Evolutionary conservation across 805 yeast genomes (phyloP), one percentile per base, ranked within the genome.

Genomic region (Ogataea pignaliae): DNA sequence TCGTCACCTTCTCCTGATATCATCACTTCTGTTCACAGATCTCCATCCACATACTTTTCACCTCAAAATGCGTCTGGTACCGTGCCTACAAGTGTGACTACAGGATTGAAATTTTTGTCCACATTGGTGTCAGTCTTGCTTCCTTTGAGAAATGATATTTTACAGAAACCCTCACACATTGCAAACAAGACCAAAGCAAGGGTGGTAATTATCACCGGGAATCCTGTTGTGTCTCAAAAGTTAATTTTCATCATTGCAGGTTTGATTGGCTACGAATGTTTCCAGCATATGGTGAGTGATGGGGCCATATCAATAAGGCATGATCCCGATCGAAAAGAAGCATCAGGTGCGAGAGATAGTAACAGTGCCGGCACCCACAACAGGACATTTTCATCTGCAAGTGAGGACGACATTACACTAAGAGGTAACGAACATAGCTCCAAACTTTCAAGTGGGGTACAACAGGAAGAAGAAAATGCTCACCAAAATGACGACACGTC

Each of bases 171-270:
- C 1, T 50, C 56, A 32, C 46, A 51, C 13, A 41, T 44, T 11
- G 26, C 39, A 1, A 45, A 55, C 1, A 53, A 55, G 30, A 63
- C 62, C 28, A 53, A 69, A 8, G 63, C 70, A 3, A 56, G 82
- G 37, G 67, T 77, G 1, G 77, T 77, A 3, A 64, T 78, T 2
- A 72, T 75, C 69, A 78, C 82, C 0, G 78, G 79, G 9, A 78
- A 78, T 48, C 79, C 82, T 2, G 70, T 69, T 28, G 78, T 78
- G 5, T 79, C 81, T 5, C 78, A 78, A 48, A 76, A 76, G 52
- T 61, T 78, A 40, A 63, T 77, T 0, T 75, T 76, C 43, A 75
- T 78, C 10, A 51, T 78, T n/a, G 70, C 74, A 43, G 82, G 79
- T 0, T 49, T 78, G 28, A 56, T 78, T 8, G 72, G 76, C 1